phyloP scores from a whole-genome alignment of 805 yeast genomes.

The Starmerella apicola region DNA sequence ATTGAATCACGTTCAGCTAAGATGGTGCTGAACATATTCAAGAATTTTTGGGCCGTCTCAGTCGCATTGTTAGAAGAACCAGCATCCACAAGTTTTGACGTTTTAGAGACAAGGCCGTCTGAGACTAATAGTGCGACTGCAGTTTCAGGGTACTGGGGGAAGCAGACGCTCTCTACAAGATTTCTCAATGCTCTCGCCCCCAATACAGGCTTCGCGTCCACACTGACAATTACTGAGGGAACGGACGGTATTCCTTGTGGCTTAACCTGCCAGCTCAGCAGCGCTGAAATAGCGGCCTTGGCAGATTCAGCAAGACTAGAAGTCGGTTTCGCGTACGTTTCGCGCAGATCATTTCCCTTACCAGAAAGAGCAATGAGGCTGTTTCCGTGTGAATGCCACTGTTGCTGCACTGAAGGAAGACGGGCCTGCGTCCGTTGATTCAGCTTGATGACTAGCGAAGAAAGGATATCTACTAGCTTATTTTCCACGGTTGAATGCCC shows the following conservation, averaged over 20 bases:
- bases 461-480: constrained; percentile 1
- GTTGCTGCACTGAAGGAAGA: neutral
- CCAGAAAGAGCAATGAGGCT: neutral
- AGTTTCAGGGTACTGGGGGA: constrained; percentile 6
- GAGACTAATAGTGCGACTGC: constrained; percentile 11
- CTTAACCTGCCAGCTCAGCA: constrained; percentile 15
- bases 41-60: constrained; percentile 4
- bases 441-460: constrained; percentile 1
- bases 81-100: constrained; percentile 3
- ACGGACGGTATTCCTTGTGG: constrained; percentile 16
- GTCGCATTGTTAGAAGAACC: neutral
- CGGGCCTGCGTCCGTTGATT: neutral
- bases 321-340: neutral
- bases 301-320: constrained; percentile 6
- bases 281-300: neutral
- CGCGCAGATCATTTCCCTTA: neutral
- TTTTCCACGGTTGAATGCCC: neutral
- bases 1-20: neutral
- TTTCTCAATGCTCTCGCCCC: constrained; percentile 6
- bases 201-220: constrained; percentile 8
- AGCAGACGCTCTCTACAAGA: constrained; percentile 6
- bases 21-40: constrained; percentile 1
- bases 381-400: neutral
- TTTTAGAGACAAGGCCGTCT: constrained; percentile 9
- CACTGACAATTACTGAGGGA: constrained; percentile 2